phyloP scores from a whole-genome alignment of 371 early-diverging fungal genomes.

The Mortierella sp. region DNA sequence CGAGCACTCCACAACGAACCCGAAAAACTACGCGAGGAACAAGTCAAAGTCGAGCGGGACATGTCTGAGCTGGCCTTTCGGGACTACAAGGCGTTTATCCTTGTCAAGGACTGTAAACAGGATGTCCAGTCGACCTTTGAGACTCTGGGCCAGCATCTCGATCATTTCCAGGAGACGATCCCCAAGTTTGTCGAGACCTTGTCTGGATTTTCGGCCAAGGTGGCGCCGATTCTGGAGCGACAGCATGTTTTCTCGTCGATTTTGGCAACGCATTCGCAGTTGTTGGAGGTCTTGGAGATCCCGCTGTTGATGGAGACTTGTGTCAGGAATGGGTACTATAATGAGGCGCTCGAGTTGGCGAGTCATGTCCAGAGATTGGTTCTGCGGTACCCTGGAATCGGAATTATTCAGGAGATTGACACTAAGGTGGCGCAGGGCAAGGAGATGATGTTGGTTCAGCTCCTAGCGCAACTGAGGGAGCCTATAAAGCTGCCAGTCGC shows the following conservation, averaged over 20 bases:
- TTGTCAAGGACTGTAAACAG: slow-evolving; percentile 73
- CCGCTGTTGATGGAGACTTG: slow-evolving; percentile 88
- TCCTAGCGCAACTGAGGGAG: slow-evolving; percentile 75
- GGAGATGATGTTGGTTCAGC: slow-evolving; percentile 79
- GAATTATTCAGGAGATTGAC: slow-evolving; percentile 70
- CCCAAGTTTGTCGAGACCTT: slow-evolving; percentile 67
- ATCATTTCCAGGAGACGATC: slow-evolving; percentile 61
- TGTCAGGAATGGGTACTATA: slow-evolving; percentile 85
- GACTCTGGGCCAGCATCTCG: slow-evolving; percentile 65
- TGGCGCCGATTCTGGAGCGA: slow-evolving; percentile 61
- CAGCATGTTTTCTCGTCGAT: slow-evolving; percentile 65
- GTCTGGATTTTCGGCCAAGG: slow-evolving; percentile 58
- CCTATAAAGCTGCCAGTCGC: slow-evolving; percentile 86
- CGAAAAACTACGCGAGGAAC: slow-evolving; percentile 64
- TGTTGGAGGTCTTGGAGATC: slow-evolving; percentile 80
- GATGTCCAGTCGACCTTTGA: slow-evolving; percentile 69
- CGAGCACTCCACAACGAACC: slow-evolving; percentile 71
- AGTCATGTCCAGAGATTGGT: slow-evolving; percentile 77
- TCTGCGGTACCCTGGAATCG: slow-evolving; percentile 69
- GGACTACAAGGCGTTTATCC: slow-evolving; percentile 79
- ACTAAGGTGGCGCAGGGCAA: slow-evolving; percentile 75
- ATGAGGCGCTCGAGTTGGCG: slow-evolving; percentile 89
- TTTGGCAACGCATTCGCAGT: slow-evolving; percentile 70
- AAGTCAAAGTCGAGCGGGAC: slow-evolving; percentile 69
- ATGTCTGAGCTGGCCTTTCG: slow-evolving; percentile 78